phyloP scores from a whole-genome alignment of 768 basidiomycete genomes.

The Auriscalpium vulgare region DNA sequence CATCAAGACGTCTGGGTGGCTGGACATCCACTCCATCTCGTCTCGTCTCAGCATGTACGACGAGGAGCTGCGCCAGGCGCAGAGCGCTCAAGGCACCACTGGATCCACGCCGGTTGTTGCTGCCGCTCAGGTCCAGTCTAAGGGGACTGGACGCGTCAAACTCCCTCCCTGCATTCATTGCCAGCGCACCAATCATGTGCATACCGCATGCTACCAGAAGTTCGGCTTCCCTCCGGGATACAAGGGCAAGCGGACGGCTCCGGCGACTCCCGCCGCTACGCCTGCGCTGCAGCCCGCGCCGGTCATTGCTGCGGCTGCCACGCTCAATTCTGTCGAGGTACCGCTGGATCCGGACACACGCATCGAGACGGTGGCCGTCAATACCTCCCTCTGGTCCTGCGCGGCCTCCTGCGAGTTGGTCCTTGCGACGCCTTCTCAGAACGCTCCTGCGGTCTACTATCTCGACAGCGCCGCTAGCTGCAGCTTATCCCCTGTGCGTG shows the following conservation, averaged over 20 bases:
- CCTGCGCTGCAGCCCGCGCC: too few species aligned
- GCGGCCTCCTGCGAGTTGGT: neutral
- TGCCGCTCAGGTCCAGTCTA: neutral
- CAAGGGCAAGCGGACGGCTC: too few species aligned
- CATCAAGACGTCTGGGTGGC: neutral
- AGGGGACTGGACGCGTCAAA: neutral
- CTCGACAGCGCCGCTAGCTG: neutral
- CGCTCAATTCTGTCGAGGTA: neutral
- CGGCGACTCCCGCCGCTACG: too few species aligned
- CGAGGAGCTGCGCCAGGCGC: neutral
- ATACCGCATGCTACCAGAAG: neutral
- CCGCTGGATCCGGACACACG: neutral
- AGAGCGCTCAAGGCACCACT: too few species aligned
- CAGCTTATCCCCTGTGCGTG: neutral
- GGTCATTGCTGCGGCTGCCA: too few species aligned
- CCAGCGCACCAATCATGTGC: neutral
- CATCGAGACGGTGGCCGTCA: neutral
- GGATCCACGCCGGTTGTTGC: neutral
- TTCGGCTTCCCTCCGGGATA: neutral
- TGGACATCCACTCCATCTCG: neutral
- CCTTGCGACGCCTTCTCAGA: neutral
- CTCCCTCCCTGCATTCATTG: neutral
- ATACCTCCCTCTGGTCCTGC: neutral
- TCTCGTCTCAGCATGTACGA: neutral
- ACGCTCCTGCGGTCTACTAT: neutral